A percentile compares a stretch with the other conserved stretches of the same genome.
phyloP scores from a whole-genome alignment of 768 basidiomycete species.

The Suillus hirtellus region DNA sequence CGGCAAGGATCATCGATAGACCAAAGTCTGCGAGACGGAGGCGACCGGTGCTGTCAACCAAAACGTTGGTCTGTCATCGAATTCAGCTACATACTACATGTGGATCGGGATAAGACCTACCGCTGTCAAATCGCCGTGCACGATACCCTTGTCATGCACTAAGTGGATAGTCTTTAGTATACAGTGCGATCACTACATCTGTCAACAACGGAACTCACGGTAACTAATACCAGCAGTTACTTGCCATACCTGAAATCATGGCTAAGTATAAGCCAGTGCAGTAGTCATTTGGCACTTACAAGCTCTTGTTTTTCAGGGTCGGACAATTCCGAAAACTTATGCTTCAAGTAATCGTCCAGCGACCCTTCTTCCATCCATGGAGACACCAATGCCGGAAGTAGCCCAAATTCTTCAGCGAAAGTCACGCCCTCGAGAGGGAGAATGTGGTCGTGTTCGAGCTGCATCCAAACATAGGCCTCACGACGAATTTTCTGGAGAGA shows the following conservation, averaged over 20 bases:
- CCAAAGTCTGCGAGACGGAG: conserved; percentile 41
- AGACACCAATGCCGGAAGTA: conserved; percentile 22
- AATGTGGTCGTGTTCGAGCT: conserved; percentile 31
- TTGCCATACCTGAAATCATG: conserved; percentile 7
- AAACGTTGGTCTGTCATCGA: conserved; percentile 33
- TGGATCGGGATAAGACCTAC: conserved; percentile 22
- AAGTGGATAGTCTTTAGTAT: not conserved
- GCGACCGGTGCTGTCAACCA: conserved; percentile 33
- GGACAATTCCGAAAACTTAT: not conserved
- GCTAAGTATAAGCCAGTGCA: not conserved
- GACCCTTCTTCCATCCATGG: conserved; percentile 32
- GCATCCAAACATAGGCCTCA: conserved; percentile 35
- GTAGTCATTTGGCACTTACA: not conserved
- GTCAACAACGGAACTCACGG: conserved; percentile 7
- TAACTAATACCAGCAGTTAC: conserved; percentile 24
- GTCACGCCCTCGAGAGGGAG: conserved; percentile 30
- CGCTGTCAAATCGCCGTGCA: conserved; percentile 50
- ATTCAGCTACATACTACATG: not conserved
- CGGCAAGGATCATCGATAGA: conserved; percentile 31
- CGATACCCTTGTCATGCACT: conserved; percentile 27
- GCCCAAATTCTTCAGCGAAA: conserved; percentile 14
- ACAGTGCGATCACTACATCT: not conserved
- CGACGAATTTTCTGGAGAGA: conserved; percentile 27
- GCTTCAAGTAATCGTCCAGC: conserved; percentile 14
- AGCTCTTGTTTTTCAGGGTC: not conserved